Base-by-base conservation (phyloP, 371 early-diverging fungal genomes). In the Rhizomucor pusillus region DNA sequence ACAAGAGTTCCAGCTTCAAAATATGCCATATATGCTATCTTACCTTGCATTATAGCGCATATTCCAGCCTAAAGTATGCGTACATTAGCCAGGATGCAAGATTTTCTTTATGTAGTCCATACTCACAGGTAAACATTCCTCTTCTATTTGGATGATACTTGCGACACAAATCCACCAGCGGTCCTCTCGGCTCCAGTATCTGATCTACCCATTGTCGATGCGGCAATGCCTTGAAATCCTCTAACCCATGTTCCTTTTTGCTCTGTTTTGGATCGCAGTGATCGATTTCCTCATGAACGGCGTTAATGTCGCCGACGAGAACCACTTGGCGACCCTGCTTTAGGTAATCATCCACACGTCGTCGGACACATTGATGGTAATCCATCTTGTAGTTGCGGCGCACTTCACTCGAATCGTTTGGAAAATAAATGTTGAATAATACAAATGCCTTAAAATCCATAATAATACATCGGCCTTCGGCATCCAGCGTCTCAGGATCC, bases 371-470 rank as follows among this genome's bases (percentile, higher is more conserved):
- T 10, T 55, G 55, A 52, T 85, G 82, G 60, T 86, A 88, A 43
- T 79, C 84, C 73, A 80, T 75, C 47, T 90, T 88, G 69, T 80
- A 89, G 11, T 69, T 74, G 3, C 63, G 62, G 0, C 89, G 79
- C 5, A 78, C 81, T 5, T 82, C 86, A 9, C 74, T 66, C 1
- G 75, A 70, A 16, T 81, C 84, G 55, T 86, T 81, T 0, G 94
- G 94, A 51, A 90, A 89, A 51, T 95, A 93, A 16, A 88, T 71
- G 56, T 94, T 93, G 62, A 93, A 76, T 10, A 95, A 64, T 12
- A 89, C 80, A 77, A 92, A 90, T n/a, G 75, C 60, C 0, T 73
- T 73, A 63, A 91, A 90, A 48, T 91, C 90, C n/a, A 91, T 76
- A n/a, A 91, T 70, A 4, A 93, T 52, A 14, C 85, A 82, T 0